Base-by-base conservation (phyloP, 441 rosid genomes). In the Gossypium laxum region DNA sequence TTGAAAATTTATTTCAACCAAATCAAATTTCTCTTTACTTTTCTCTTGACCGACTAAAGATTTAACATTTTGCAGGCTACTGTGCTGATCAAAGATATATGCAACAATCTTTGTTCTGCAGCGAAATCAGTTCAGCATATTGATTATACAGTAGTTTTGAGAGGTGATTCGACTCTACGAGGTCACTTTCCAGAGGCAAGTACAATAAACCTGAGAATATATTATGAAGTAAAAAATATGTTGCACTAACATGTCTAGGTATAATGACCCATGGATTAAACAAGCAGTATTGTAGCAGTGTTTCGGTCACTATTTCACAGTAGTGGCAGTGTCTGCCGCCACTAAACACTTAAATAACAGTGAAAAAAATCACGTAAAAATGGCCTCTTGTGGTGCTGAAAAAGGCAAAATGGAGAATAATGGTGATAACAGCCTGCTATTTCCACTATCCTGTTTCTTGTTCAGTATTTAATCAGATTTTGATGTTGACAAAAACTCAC, bases 161-260 rank as follows among this genome's bases (percentile, higher is more conserved):
- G 99, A 81, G 99, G 99, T 58, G 99, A 94, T 83, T 94, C 97
- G 61, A 94, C 99, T 70, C 78, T 94, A 78, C 91, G 99, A 74
- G 98, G 97, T 76, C 97, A 94, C 87, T 94, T 92, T 83, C 97
- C 97, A 47, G 91, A 91, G 97, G 97, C 76, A 89, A 80, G 89
- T 64, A 81, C 54, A 28, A 28, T 58, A 18, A 48, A 41, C 56
- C 43, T 69, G 45, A 70, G 58, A 19, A 74, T 58, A 34, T 73
- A 51, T 52, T 47, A 57, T 47, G 71, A 30, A 73, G 43, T 59
- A 28, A 47, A 67, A 26, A 58, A 58, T 32, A 19, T 67, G 3
- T 26, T 72, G 54, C 30, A 18, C 47, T 62, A 58, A 47, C 61
- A 76, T 77, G 14, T 62, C 30, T 47, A 60, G 69, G 11, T 30